phyloP scores from a whole-genome alignment of 1,284 basidiomycete genomes.

The Bjerkandera adusta region DNA sequence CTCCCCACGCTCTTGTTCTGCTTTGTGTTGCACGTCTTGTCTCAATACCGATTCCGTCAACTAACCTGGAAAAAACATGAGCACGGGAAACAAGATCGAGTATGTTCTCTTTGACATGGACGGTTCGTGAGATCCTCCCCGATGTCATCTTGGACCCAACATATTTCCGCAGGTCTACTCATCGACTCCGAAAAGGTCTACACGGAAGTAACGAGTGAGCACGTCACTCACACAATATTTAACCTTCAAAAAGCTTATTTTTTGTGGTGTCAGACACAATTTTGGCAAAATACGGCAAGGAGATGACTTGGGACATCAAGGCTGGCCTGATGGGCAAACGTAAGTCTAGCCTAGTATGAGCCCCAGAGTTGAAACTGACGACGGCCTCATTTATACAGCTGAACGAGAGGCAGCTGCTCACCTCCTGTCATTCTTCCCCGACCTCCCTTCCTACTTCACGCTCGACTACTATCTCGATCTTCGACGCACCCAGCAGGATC shows the following conservation, averaged over 20 bases:
- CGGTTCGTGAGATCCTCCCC: slow-evolving; percentile 45
- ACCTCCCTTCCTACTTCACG: slow-evolving; percentile 50
- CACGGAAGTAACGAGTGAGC: slow-evolving; percentile 69
- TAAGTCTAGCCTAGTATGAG: slow-evolving; percentile 33
- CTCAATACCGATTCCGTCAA: too few relatives aligned
- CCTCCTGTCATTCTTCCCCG: slow-evolving; percentile 74
- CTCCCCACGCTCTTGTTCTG: too few relatives aligned
- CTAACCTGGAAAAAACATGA: too few relatives aligned
- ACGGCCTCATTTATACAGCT: too few relatives aligned
- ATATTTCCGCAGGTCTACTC: slow-evolving; percentile 42
- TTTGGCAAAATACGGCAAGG: slow-evolving; percentile 65
- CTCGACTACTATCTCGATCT: slow-evolving; percentile 55
- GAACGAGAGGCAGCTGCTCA: slow-evolving; percentile 61
- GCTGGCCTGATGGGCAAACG: slow-evolving; percentile 82
- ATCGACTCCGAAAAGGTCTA: slow-evolving; percentile 75
- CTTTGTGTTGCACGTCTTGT: too few relatives aligned
- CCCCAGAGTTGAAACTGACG: not conserved
- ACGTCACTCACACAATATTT: not conserved
- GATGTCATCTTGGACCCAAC: slow-evolving; percentile 6
- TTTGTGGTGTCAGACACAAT: slow-evolving; percentile 51
- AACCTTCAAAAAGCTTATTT: not conserved
- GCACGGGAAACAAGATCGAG: slow-evolving; percentile 38
- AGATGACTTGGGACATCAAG: slow-evolving; percentile 85
- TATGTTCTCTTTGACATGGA: slow-evolving; percentile 85
- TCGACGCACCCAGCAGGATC: slow-evolving; percentile 57